Percentiles rank a stretch among this genome's conserved stretches.
phyloP scores from a whole-genome alignment of 257 asterid genomes.

The Petunia axillaris region DNA sequence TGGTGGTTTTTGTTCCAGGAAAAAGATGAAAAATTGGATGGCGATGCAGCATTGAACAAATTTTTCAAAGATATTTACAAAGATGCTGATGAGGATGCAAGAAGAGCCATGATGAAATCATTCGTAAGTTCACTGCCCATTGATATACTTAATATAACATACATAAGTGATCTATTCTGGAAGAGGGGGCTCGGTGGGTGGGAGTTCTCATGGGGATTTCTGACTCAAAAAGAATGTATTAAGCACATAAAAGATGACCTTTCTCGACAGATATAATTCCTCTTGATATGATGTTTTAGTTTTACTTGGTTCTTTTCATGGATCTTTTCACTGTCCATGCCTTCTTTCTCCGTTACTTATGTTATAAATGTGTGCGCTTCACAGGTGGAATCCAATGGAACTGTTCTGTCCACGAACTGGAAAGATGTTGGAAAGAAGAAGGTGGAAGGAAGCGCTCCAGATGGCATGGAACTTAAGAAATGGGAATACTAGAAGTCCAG shows the following conservation, averaged over 20 bases:
- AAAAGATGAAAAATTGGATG: slow-evolving; percentile 91
- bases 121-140: slow-evolving; percentile 56
- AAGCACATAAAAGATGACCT: neutral
- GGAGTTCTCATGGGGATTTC: neutral
- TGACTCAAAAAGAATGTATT: neutral
- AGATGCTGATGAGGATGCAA: slow-evolving; percentile 89
- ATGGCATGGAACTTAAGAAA: slow-evolving; percentile 93
- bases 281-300: too few relatives aligned
- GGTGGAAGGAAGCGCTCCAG: slow-evolving; percentile 94
- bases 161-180: neutral
- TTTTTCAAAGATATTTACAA: slow-evolving; percentile 79
- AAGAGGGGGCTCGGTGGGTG: neutral
- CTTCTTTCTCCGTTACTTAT: neutral
- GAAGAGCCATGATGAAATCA: slow-evolving; percentile 97
- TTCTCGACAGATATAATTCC: neutral
- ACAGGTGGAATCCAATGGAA: slow-evolving; percentile 84
- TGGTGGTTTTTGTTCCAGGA: slow-evolving; percentile 51
- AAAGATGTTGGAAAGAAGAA: slow-evolving; percentile 82
- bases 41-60: slow-evolving; percentile 95
- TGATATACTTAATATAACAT: neutral
- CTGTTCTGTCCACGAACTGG: slow-evolving; percentile 89
- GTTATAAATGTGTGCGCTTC: neutral
- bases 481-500: slow-evolving; percentile 56
- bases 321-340: too few relatives aligned
- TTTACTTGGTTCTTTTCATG: neutral